Percentiles rank a stretch among this genome's conserved stretches.
These are phyloP conservation scores for Inga laurina DNA, from an alignment of 306 rosid species.

Conservation along the genomic window DNA sequence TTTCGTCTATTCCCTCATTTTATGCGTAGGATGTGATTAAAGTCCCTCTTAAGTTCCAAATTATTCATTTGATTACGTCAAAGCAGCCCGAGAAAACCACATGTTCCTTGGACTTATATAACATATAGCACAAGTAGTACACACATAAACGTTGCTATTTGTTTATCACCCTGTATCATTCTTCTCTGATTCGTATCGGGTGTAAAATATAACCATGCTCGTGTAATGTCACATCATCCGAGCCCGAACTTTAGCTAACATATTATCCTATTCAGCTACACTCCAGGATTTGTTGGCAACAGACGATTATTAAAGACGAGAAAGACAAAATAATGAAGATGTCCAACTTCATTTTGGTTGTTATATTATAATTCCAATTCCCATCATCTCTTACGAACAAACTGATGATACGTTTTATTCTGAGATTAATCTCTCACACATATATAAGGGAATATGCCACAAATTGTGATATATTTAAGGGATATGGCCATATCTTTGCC, in stretches of 20 bases:
- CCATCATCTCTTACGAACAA: neutral
- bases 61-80: constrained; percentile 3
- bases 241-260: neutral
- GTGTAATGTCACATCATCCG: constrained; percentile 2
- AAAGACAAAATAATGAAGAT: neutral
- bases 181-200: neutral
- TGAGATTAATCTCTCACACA: neutral
- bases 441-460: neutral
- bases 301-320: neutral
- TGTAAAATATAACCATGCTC: neutral
- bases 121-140: neutral
- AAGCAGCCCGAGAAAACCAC: neutral
- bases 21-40: neutral
- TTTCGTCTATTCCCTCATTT: constrained; percentile 25
- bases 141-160: neutral
- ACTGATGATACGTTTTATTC: neutral
- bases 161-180: neutral
- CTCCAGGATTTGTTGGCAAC: neutral
- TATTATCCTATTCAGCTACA: constrained; percentile 7
- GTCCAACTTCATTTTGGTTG: neutral
- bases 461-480: neutral
- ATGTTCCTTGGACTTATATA: neutral
- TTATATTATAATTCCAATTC: neutral
- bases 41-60: neutral
- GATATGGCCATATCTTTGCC: neutral